These are phyloP conservation scores for Dittrichia graveolens DNA, from an alignment of 129 eudicot genomes.

Conservation along the genomic window DNA sequence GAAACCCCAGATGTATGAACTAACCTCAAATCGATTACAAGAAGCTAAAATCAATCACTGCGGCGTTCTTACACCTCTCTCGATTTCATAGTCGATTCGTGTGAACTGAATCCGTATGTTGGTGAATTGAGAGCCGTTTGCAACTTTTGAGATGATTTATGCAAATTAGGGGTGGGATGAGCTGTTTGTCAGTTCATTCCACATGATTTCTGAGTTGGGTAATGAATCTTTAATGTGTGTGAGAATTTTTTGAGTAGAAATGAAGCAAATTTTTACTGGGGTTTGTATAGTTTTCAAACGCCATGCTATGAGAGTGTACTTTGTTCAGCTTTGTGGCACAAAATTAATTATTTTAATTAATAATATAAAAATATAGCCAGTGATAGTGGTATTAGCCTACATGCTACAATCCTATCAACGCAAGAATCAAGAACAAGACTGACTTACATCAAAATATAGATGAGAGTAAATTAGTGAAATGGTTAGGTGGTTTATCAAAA, in stretches of 20 bases:
- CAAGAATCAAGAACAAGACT: neutral
- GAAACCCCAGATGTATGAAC: slow-evolving; percentile 8
- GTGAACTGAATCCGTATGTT: slow-evolving; percentile 17
- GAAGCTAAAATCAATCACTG: neutral
- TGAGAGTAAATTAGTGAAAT: too few relatives aligned
- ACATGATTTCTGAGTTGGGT: slow-evolving; percentile 34
- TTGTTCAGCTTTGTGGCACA: neutral
- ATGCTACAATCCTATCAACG: neutral
- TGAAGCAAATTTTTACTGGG: slow-evolving; percentile 11
- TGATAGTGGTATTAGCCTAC: neutral
- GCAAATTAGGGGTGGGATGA: slow-evolving; percentile 21
- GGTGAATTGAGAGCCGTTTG: slow-evolving; percentile 2
- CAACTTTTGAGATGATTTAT: slow-evolving; percentile 34
- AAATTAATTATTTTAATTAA: neutral
- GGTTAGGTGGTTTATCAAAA: too few relatives aligned
- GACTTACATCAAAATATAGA: too few relatives aligned
- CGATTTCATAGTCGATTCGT: slow-evolving; percentile 14
- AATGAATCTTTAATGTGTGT: slow-evolving; percentile 35
- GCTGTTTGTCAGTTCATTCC: slow-evolving; percentile 38
- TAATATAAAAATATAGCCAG: neutral
- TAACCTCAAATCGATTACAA: slow-evolving; percentile 24
- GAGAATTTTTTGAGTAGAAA: neutral
- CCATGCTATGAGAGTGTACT: too few relatives aligned
- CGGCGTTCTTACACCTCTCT: neutral
- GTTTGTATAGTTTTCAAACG: neutral